Percentiles rank a stretch among this genome's conserved stretches.
These are phyloP conservation scores for Acarospora socialis DNA, from an alignment of 2,329 filamentous ascomycete species.

Conservation along the genomic window DNA sequence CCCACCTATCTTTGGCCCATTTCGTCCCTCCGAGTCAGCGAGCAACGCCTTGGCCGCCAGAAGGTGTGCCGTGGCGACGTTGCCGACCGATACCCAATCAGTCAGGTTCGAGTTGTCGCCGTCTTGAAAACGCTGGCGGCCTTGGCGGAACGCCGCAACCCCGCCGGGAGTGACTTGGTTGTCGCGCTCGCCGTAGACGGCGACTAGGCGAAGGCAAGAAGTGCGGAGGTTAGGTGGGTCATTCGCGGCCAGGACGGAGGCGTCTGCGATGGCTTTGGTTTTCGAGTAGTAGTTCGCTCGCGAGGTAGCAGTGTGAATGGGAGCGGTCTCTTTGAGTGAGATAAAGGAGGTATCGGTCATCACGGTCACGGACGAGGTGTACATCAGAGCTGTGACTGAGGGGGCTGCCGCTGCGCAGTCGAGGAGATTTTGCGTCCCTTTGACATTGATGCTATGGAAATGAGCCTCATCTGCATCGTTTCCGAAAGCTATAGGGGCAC, in stretches of 20 bases:
- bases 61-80: constrained; percentile 5
- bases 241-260: constrained; percentile 20
- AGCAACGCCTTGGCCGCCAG: constrained; percentile 4
- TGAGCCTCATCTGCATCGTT: no score
- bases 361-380: constrained; percentile 20
- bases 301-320: constrained; percentile 12
- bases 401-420: constrained; percentile 12
- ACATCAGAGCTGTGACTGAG: constrained; percentile 19
- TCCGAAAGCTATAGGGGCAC: constrained; percentile 18
- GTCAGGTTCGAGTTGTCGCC: constrained; percentile 4
- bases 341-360: constrained; percentile 18
- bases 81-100: constrained; percentile 6
- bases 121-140: constrained; percentile 6
- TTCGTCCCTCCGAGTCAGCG: constrained; percentile 8
- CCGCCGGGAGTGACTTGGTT: constrained; percentile 2
- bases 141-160: neutral
- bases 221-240: constrained; percentile 16
- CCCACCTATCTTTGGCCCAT: constrained; percentile 17
- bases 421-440: constrained; percentile 20
- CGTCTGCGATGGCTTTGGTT: constrained; percentile 23
- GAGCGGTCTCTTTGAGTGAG: constrained; percentile 16
- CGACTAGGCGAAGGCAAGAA: constrained; percentile 16
- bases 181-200: constrained; percentile 22
- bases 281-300: constrained; percentile 16
- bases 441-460: constrained; percentile 20